Base-by-base conservation (phyloP, 148 eudicot species). In the Chenopodium album region DNA sequence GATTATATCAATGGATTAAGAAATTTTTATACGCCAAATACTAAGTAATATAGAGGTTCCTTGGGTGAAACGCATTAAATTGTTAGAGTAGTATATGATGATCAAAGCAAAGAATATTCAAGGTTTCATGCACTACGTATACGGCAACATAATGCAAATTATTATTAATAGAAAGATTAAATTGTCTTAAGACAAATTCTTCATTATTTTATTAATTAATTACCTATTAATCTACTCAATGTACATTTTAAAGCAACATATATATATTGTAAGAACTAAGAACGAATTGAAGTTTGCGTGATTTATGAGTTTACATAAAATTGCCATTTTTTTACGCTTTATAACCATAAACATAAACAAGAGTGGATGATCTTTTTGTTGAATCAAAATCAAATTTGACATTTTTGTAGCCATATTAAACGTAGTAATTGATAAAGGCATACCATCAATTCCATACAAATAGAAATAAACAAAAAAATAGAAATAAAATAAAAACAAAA, bases 21-120 rank as follows among this genome's bases (percentile, higher is more conserved):
- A 41, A 41, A 41, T 0, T 41, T 41, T 41, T 41, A 41, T 41
- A 41, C 7, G 44, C 44, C 44, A 41, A 6, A 41, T 41, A 41
- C 44, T 5, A 41, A 41, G 44, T 41, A 41, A 41, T 41, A 41
- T 41, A 72, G 41, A 56, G 23, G 63, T 67, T 79, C 34, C 86
- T 80, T 84, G 41, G 81, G 78, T 71, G 65, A 73, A 19, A 80
- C 78, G 65, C 66, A 71, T 44, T 70, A 26, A 67, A 73, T 13
- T 72, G 81, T 73, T 77, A 81, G 78, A 77, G 81, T 80, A 76
- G 84, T 77, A 50, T 47, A 81, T 74, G 76, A 73, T 47, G 76
- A 74, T 48, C 31, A 64, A 81, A 64, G 79, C 82, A 81, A 85
- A 74, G 82, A 70, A 81, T 81, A 81, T 81, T 66, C 79, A 80